phyloP scores from a whole-genome alignment of 1,284 basidiomycete species.

The Fomitopsis palustris region DNA sequence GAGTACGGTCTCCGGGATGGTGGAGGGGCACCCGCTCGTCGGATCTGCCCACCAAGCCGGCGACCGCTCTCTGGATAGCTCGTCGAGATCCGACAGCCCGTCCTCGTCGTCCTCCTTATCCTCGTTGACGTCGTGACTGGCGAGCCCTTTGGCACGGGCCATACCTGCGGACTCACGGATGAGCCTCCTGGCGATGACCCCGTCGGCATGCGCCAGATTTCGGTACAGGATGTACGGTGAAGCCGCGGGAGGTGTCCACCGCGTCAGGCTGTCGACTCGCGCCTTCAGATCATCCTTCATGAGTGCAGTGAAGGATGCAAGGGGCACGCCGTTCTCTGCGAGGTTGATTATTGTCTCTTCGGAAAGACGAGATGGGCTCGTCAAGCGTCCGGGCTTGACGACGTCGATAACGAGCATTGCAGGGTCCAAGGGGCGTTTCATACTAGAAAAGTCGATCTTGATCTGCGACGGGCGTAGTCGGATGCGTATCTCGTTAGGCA shows the following conservation, averaged over 20 bases:
- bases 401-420: constrained; percentile 38
- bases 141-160: constrained; percentile 26
- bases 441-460: constrained; percentile 33
- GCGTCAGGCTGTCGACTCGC: constrained; percentile 23
- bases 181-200: constrained; percentile 28
- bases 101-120: constrained; percentile 8
- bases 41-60: constrained; percentile 34
- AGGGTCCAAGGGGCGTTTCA: constrained; percentile 18
- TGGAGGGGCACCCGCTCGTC: constrained; percentile 36
- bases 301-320: constrained; percentile 26
- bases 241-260: constrained; percentile 21
- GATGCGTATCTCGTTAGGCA: constrained; percentile 20
- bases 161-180: constrained; percentile 27
- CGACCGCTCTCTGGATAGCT: constrained; percentile 7
- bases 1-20: constrained; percentile 36
- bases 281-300: constrained; percentile 20
- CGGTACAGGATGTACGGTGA: constrained; percentile 29
- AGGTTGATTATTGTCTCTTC: constrained; percentile 42
- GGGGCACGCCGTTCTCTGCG: constrained; percentile 41
- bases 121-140: constrained; percentile 8
- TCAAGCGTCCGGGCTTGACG: constrained; percentile 33
- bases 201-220: constrained; percentile 29
- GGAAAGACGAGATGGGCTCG: constrained; percentile 34
- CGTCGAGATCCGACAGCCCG: background rate
- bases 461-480: constrained; percentile 39